Conservation (phyloP, 768 basidiomycete species). For the Suillus subaureus region DNA sequence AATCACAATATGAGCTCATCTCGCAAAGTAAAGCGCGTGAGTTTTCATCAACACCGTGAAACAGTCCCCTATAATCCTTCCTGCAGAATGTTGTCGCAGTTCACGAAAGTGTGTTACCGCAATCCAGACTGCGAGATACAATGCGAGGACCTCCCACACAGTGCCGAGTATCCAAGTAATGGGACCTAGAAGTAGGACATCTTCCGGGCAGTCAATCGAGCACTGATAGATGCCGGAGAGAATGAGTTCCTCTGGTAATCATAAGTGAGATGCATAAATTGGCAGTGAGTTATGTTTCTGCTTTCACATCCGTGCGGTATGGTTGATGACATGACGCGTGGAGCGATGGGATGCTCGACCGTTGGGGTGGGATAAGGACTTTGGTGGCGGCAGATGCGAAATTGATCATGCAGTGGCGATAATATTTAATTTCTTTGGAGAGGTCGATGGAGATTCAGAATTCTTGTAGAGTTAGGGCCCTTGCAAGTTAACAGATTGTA, state of each 20-base stretch:
- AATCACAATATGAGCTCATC: neutral
- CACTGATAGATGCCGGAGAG: no score
- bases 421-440: neutral
- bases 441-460: neutral
- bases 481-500: neutral
- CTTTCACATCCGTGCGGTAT: neutral
- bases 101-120: neutral
- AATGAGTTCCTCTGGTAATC: no score
- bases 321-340: neutral
- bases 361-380: neutral
- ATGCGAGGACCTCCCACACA: neutral
- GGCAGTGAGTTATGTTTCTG: neutral
- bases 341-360: neutral
- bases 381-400: neutral
- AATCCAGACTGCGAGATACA: neutral
- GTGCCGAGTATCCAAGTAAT: neutral
- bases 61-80: neutral
- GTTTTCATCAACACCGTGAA: neutral
- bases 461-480: neutral
- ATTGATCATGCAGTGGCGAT: neutral
- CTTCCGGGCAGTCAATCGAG: no score
- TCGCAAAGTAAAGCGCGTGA: neutral
- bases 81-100: neutral
- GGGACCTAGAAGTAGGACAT: no score
- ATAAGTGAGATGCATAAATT: no score